Base-by-base conservation (phyloP, 768 basidiomycete species). In the Asterophora parasitica region DNA sequence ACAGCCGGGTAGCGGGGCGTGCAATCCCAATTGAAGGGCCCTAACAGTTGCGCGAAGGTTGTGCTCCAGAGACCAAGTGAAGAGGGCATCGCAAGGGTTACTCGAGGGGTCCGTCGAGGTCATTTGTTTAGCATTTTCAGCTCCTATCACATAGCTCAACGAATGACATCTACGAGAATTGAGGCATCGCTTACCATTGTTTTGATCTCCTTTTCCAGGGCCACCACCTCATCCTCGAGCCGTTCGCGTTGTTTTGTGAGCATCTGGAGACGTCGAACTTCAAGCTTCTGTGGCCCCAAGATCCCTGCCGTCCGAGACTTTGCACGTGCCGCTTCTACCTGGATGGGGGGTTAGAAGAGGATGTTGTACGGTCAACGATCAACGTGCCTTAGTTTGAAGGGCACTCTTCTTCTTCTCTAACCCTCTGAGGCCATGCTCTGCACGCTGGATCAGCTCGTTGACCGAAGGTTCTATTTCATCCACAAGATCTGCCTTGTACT, bases 391-490 rank as follows among this genome's bases (percentile, higher is more conserved):
- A 16, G 75, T 71, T 59, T 83, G 77, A 34, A 88, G 65, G 39
- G 73, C 59, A 39, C 66, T 72, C 53, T 85, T 83, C 58, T 79
- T 80, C 69, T 83, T 85, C 53, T 74, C 67, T 45, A 91, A 63
- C 7, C 69, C 59, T 23, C 76, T 73, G 28, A 90, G 63, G 1
- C 86, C 87, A 56, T 79, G 80, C 58, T 88, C 83, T 0, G 87
- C 82, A 17, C 79, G 76, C 46, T 79, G 74, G 15, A 89, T 75
- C 12, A 92, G 78, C 53, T 91, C 87, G 38, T 73, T 78, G 15
- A 92, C 83, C 26, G 85, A 80, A 13, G 89, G 89, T 50, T 91
- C 88, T 8, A 92, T 80, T 61, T 90, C 88, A 44, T 88, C 85
- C 1, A 78, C 82, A 33, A 91, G 71, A 35, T 84, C 83, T 2